Percentiles rank a stretch among this genome's conserved stretches.
phyloP scores from a whole-genome alignment of 768 basidiomycete species.

The Chiua virens region DNA sequence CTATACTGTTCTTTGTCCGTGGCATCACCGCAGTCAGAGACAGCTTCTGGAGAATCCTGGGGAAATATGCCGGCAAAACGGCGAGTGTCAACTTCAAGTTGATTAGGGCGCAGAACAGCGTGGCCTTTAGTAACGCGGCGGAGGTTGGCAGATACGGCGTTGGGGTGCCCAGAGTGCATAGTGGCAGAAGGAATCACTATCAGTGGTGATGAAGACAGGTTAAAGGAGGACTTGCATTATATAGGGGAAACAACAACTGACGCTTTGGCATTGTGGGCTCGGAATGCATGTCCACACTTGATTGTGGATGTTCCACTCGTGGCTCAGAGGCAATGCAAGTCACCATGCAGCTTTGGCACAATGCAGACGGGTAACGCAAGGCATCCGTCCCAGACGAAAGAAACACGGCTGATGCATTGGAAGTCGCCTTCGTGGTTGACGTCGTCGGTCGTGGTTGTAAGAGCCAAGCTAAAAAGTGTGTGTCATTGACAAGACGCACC shows the following conservation, averaged over 20 bases:
- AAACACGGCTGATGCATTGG: not conserved
- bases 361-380: too few species aligned
- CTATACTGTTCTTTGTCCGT: conserved; percentile 12
- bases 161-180: conserved; percentile 11
- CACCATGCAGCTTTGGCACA: not conserved
- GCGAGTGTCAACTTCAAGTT: conserved; percentile 19
- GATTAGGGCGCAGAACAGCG: not conserved
- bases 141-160: conserved; percentile 5
- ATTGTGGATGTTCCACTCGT: conserved; percentile 19
- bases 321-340: conserved; percentile 15
- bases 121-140: not conserved
- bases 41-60: conserved; percentile 2
- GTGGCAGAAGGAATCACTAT: conserved; percentile 2
- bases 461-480: too few species aligned
- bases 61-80: conserved; percentile 27
- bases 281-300: conserved; percentile 20
- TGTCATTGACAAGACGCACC: not conserved
- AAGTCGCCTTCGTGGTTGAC: too few species aligned
- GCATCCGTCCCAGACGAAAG: not conserved
- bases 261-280: conserved; percentile 30
- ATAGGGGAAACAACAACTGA: conserved; percentile 8
- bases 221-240: conserved; percentile 12
- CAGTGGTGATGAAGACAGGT: not conserved
- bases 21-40: conserved; percentile 8
- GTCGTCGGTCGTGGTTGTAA: too few species aligned